Percentiles rank a stretch among this genome's conserved stretches.
Evolutionary conservation across 257 asterid species (phyloP).

Genomic region (Rehmannia glutinosa): DNA sequence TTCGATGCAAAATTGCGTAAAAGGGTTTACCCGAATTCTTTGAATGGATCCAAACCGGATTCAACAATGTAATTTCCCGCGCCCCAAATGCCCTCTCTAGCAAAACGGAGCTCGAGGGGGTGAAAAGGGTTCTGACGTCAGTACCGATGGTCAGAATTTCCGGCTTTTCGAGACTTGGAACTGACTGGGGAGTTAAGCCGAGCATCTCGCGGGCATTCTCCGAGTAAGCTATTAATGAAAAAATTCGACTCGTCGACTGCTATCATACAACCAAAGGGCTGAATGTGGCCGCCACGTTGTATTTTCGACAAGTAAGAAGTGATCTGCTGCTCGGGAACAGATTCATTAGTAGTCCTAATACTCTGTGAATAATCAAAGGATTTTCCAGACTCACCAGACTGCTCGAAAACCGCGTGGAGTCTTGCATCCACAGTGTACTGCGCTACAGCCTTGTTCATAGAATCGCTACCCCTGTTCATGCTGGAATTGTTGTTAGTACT

Average conservation of each 20-base stretch:
- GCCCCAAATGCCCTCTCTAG: conserved; percentile 73
- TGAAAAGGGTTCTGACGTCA: conserved; percentile 70
- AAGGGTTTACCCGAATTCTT: conserved; percentile 68
- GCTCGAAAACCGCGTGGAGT: conserved; percentile 85
- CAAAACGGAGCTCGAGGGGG: conserved; percentile 52
- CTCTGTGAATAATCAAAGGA: conserved; percentile 75
- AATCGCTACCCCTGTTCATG: conserved; percentile 27
- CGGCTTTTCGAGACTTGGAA: conserved; percentile 54
- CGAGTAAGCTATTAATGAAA: not conserved
- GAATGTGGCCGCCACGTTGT: conserved; percentile 79
- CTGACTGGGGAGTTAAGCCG: conserved; percentile 25
- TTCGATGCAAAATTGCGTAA: conserved; percentile 73
- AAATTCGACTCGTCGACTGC: conserved; percentile 53
- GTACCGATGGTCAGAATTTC: conserved; percentile 52
- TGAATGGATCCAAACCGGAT: conserved; percentile 75
- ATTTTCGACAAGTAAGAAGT: conserved; percentile 65
- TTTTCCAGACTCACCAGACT: conserved; percentile 74
- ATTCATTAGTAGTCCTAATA: conserved; percentile 32
- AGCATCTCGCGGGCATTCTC: not conserved
- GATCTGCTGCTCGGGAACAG: conserved; percentile 65
- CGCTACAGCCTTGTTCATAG: conserved; percentile 62
- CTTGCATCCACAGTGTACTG: conserved; percentile 82
- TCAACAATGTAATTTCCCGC: conserved; percentile 50
- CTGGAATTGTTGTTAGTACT: conserved; percentile 20
- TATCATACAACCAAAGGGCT: conserved; percentile 81